Base-by-base conservation (phyloP, 2,329 filamentous ascomycete genomes). In the Hypoxylon sp. region DNA sequence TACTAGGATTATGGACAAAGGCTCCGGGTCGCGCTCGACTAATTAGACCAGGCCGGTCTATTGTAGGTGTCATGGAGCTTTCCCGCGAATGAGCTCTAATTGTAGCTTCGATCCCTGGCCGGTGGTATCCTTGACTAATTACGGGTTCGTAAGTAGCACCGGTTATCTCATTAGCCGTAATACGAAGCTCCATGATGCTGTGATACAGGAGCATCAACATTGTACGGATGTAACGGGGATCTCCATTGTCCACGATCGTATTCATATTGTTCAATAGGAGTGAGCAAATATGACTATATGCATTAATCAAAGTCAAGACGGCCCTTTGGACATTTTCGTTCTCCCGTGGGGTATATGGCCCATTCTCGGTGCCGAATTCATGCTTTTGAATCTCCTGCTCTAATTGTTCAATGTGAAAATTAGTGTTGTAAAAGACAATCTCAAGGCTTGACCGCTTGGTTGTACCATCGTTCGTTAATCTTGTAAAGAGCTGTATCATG, bases 351-450 rank as follows among this genome's bases (percentile, higher is more conserved):
- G 81, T 79, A 41, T 82, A 80, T 45, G 83, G 82, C 9, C 87
- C 86, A 23, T 82, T 81, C 14, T 85, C 85, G 0, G 82, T 79
- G 4, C 83, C 80, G 17, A 79, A 79, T 56, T 90, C 87, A 64
- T 90, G 87, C 67, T 85, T 87, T 74, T 90, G 86, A 19, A 91
- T 88, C 72, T 90, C 88, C 67, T 87, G 85, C 73, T 91, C 89
- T 6, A 91, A 79, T 73, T 90, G 87, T 75, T 90, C 87, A 2
- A 91, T 88, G 66, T 91, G 89, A 1, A 85, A 87, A 65, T 88
- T 89, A 10, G 89, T 90, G 75, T 90, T 90, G 78, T 90, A 91
- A 66, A 91, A 89, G 28, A 91, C 87, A 62, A 89, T 86, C 73
- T 91, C 89, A 10, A 91, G 84, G 69, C 88, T 90, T 3, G 88